A percentile compares a stretch with the other conserved stretches of the same genome.
phyloP scores from a whole-genome alignment of 768 basidiomycete species.

The Tremella mesenterica region DNA sequence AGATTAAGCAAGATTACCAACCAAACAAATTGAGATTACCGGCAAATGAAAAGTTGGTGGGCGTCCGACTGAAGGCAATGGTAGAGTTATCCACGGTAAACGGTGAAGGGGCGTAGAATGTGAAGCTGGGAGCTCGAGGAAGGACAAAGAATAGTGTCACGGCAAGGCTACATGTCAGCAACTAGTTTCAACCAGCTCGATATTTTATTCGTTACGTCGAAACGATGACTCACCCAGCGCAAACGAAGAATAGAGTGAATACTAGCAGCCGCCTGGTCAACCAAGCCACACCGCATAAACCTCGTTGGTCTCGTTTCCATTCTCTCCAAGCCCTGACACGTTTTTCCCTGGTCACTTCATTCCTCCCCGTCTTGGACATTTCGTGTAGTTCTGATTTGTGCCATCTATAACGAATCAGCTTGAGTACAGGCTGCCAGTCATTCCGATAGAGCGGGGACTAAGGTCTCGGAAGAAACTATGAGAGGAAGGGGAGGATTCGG shows the following conservation, averaged over 20 bases:
- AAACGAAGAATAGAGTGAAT: constrained; percentile 51
- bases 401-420: constrained; percentile 50
- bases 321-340: constrained; percentile 57
- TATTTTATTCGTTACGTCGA: constrained; percentile 35
- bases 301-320: constrained; percentile 71
- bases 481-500: background rate
- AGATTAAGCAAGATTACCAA: constrained; percentile 8
- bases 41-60: constrained; percentile 85
- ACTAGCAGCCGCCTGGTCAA: constrained; percentile 66
- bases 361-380: constrained; percentile 64
- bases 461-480: background rate
- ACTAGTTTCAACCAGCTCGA: background rate
- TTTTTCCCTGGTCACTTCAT: constrained; percentile 51
- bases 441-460: background rate
- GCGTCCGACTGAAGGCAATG: constrained; percentile 60
- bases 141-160: constrained; percentile 68
- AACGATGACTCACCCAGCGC: constrained; percentile 55
- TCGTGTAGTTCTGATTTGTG: constrained; percentile 63
- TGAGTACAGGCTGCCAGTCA: background rate
- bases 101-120: constrained; percentile 55
- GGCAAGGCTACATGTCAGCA: constrained; percentile 54
- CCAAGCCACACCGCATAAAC: constrained; percentile 64
- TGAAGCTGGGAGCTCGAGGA: constrained; percentile 69
- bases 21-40: constrained; percentile 63
- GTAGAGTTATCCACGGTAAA: constrained; percentile 49